Base-by-base conservation (phyloP, 73 alveolate species). In the Tetrahymena elliotti region DNA sequence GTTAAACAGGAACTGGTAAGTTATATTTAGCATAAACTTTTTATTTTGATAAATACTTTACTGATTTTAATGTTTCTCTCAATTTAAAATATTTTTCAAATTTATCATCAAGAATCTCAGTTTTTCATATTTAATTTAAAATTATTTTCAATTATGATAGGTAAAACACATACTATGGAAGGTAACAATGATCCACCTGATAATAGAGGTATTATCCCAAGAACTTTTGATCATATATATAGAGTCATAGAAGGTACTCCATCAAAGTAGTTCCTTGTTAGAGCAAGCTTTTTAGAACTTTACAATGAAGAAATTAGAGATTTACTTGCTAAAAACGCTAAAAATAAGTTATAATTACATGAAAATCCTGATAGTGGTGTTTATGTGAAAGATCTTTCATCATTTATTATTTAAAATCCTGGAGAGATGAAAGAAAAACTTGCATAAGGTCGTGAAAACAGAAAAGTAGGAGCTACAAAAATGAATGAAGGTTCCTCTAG, bases 241-340 rank as follows among this genome's bases (percentile, higher is more conserved):
- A 96, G 97, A 93, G 97, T 96, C 18, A 98, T 99, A 92, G 98
- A 98, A 93, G 97, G 98, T n/a, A 97, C 98, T 68, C 98, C 99
- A 92, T 98, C 95, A 83, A 98, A 98, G 20, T 95, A 99, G 95
- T 99, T 99, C 97, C 97, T 99, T 95, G 98, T 99, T 9, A 96
- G 99, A 95, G 99, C 98, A 34, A 96, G 99, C n/a, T 99, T 97
- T 97, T 95, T 99, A 82, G 99, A 99, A 97, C 96, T 99, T 40
- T 99, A 99, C 96, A 99, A 99, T 96, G 99, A 99, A 97, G 99
- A 99, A 95, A 97, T 98, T 93, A 98, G 99, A 96, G 99, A 99
- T 96, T 94, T 99, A 33, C 98, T 99, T 53, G 94, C 99, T 35
- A 98, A 98, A 93, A 98, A 98, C 93, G 99, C 98, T 38, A 97